phyloP scores from a whole-genome alignment of 2,329 filamentous ascomycete genomes.

The Colletotrichum tofieldiae region DNA sequence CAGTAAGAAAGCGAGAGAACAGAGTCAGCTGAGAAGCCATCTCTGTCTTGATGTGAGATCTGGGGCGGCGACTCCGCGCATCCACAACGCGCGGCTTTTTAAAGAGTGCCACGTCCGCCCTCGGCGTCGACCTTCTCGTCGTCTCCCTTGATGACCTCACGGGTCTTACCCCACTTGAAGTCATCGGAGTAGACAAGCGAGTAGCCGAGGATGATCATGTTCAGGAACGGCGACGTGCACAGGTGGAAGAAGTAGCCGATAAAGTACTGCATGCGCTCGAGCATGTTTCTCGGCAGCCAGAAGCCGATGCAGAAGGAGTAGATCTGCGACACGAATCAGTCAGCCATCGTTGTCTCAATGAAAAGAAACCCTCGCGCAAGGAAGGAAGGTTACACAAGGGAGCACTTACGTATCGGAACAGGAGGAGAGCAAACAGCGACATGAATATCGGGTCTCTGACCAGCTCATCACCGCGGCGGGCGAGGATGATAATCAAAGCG shows the following conservation, averaged over 20 bases:
- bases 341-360: conserved; percentile 5
- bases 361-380: neutral
- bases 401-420: conserved; percentile 58
- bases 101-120: conserved; percentile 45
- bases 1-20: conserved; percentile 18
- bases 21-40: neutral
- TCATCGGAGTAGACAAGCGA: conserved; percentile 61
- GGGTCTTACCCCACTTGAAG: conserved; percentile 64
- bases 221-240: conserved; percentile 58
- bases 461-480: conserved; percentile 51
- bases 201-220: conserved; percentile 59
- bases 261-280: conserved; percentile 57
- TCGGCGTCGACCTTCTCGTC: conserved; percentile 44
- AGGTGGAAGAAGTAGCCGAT: conserved; percentile 57
- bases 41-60: conserved; percentile 14
- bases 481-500: conserved; percentile 55
- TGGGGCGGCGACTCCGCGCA: conserved; percentile 1
- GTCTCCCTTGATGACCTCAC: conserved; percentile 53
- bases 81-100: conserved; percentile 1
- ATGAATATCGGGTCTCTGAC: conserved; percentile 56
- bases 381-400: neutral
- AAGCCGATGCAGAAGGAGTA: conserved; percentile 61
- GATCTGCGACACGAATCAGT: conserved; percentile 48
- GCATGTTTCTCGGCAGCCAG: conserved; percentile 58
- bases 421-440: conserved; percentile 55